Base-by-base conservation (phyloP, 352 stramenopile species). In the Globisporangium cylindrosporum region DNA sequence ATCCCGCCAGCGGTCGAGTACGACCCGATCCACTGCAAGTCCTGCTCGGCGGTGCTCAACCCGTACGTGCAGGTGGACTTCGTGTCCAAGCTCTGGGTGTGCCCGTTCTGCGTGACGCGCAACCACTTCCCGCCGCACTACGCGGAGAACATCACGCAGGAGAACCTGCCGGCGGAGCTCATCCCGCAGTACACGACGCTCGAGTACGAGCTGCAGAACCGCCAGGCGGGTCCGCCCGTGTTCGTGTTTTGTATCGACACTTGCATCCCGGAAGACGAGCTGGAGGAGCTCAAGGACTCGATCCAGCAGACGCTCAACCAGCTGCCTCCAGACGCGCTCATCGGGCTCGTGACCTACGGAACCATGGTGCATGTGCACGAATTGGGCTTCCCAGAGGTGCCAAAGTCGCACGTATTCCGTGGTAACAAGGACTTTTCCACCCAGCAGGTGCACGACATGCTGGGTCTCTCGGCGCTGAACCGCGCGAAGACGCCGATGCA, bases 321-420 rank as follows among this genome's bases (percentile, higher is more conserved):
- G 51, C 76, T 99, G 34, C 98, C 98, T 22, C 94, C 98, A 25
- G 93, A 99, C 72, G 92, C 94, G 58, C 80, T 99, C 43, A 98
- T 99, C 20, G 98, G 98, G 14, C 83, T 99, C 62, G 97, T 99
- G 55, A 99, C 98, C 32, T 99, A 98, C 79, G 98, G 98, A 49
- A 99, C 97, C 6, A 99, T 99, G 82, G 97, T 99, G 55, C 97
- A 99, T 66, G 97, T 99, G 57, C 98, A 99, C 76, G 98, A 99
- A 72, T 83, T 99, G 51, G 94, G 95, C 36, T 99, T 98, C 76
- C 84, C 94, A 2, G 93, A 98, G 64, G 92, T 98, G 72, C 91
- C 95, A 71, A 99, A 99, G 77, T 94, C 95, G 63, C 98, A 99
- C 77, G 98, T 99, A n/a, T 99, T 99, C 76, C 88, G 97, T 38